Evolutionary conservation across 768 basidiomycete species (phyloP).

Genomic region (Naganishia vaughanmartiniae): DNA sequence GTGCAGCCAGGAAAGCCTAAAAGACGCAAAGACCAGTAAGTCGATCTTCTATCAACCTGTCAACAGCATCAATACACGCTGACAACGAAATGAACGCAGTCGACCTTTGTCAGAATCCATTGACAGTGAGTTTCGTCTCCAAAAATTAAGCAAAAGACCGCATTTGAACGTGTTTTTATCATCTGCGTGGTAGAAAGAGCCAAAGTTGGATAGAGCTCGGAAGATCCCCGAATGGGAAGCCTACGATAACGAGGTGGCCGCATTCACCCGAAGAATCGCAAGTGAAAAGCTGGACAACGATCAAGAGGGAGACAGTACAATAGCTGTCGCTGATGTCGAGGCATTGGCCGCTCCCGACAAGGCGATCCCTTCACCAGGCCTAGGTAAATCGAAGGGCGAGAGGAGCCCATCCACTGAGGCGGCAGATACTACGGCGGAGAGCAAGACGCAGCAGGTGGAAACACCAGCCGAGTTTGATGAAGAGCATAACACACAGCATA

Average conservation of each 20-base stretch:
- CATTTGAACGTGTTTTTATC: conserved; percentile 16
- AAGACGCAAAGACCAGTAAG: conserved; percentile 53
- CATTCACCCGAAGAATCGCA: conserved; percentile 62
- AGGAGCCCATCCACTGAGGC: neutral
- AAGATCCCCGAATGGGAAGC: conserved; percentile 97
- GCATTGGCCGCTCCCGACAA: conserved; percentile 9
- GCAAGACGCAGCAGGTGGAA: neutral
- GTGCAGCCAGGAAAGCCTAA: conserved; percentile 63
- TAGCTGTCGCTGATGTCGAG: conserved; percentile 7
- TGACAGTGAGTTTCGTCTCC: conserved; percentile 64
- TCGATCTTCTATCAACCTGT: conserved; percentile 1
- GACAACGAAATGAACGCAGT: conserved; percentile 59
- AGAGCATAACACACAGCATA: neutral
- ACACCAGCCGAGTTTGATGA: neutral
- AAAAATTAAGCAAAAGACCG: neutral
- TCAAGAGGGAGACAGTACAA: conserved; percentile 48
- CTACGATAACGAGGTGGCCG: conserved; percentile 86
- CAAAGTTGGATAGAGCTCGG: conserved; percentile 85
- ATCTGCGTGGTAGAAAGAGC: conserved; percentile 74
- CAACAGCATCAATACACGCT: neutral
- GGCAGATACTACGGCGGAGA: neutral
- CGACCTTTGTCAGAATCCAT: conserved; percentile 92
- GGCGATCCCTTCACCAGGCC: neutral
- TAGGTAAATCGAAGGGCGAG: neutral
- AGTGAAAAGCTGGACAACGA: conserved; percentile 58